Percentiles rank a stretch among this genome's conserved stretches.
Conservation (phyloP, 2,329 filamentous ascomycete genomes). For the Botryotinia globosa region DNA sequence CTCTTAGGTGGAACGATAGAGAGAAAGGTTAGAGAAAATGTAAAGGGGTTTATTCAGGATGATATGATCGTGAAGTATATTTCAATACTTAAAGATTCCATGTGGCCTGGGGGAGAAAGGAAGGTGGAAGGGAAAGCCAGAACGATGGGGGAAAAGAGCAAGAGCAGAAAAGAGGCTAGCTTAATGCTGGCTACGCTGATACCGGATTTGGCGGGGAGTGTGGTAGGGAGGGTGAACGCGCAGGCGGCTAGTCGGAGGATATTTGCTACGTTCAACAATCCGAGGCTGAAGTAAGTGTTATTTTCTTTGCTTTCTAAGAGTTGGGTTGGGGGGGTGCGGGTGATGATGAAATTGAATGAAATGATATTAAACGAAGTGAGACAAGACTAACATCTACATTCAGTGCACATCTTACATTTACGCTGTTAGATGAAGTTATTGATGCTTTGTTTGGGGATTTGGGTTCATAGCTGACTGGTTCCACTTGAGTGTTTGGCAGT, state of each 20-base stretch:
- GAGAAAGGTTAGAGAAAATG: conserved; percentile 85
- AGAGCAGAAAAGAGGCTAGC: conserved; percentile 81
- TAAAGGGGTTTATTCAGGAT: conserved; percentile 70
- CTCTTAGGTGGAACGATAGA: conserved; percentile 94
- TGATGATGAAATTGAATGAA: neutral
- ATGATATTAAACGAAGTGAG: neutral
- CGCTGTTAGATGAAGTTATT: conserved; percentile 40
- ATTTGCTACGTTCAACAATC: conserved; percentile 89
- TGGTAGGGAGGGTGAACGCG: conserved; percentile 89
- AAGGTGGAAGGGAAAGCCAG: conserved; percentile 53
- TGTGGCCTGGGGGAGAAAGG: conserved; percentile 75
- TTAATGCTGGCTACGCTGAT: conserved; percentile 85
- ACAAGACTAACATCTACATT: neutral
- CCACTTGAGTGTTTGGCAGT: conserved; percentile 26
- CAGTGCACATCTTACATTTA: conserved; percentile 40
- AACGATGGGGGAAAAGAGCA: conserved; percentile 69
- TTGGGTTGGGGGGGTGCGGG: neutral
- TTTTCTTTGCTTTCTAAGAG: neutral
- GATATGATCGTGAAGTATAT: conserved; percentile 77
- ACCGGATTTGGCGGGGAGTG: conserved; percentile 86
- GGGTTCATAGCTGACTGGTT: conserved; percentile 30
- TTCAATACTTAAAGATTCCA: conserved; percentile 64
- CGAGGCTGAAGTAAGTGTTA: conserved; percentile 73
- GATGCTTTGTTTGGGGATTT: conserved; percentile 39
- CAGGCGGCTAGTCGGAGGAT: conserved; percentile 85